phyloP scores from a whole-genome alignment of 2,329 filamentous ascomycete genomes.

The Ophiostoma quercus region DNA sequence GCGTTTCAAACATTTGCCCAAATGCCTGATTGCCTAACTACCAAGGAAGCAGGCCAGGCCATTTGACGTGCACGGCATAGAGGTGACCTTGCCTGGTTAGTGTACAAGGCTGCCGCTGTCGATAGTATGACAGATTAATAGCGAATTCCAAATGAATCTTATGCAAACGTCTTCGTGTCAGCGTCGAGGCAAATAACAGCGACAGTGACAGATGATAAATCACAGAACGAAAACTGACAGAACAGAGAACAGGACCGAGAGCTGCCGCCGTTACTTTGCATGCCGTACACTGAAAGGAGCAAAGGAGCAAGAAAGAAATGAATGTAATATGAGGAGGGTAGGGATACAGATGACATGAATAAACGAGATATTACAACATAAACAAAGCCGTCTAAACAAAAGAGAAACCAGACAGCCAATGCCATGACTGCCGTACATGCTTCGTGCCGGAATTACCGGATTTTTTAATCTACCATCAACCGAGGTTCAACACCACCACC shows the following conservation, averaged over 20 bases:
- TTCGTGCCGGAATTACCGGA: neutral
- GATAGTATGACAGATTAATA: neutral
- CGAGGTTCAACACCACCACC: neutral
- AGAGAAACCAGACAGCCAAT: neutral
- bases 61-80: neutral
- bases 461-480: neutral
- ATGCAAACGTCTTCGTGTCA: neutral
- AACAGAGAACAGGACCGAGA: neutral
- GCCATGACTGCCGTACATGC: neutral
- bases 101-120: neutral
- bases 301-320: neutral
- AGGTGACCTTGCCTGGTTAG: neutral
- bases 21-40: neutral
- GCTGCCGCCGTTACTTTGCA: neutral
- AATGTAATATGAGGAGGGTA: conserved; percentile 4
- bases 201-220: neutral
- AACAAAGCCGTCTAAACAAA: neutral
- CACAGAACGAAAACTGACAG: neutral
- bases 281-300: neutral
- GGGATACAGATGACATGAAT: neutral
- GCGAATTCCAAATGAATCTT: neutral
- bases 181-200: too few relatives aligned
- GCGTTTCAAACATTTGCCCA: neutral
- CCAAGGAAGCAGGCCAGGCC: neutral
- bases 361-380: neutral